A percentile compares a stretch with the other conserved stretches of the same genome.
phyloP scores from a whole-genome alignment of 108 stramenopile species.

The Skeletonema tropicum region DNA sequence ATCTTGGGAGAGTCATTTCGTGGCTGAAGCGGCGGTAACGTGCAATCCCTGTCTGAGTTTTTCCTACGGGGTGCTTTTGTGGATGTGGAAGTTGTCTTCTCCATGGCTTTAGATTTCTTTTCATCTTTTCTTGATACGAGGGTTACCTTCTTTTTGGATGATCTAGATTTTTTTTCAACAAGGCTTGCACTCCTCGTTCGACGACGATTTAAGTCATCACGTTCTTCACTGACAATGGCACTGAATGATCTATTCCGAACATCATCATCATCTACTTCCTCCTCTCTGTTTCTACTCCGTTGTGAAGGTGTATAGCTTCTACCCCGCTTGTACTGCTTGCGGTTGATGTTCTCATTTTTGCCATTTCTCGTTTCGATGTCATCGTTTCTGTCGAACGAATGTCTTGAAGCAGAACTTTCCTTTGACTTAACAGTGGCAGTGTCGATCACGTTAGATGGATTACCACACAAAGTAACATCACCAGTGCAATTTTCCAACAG shows the following conservation, averaged over 20 bases:
- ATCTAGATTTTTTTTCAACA: conserved; percentile 9
- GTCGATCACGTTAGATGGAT: conserved; percentile 15
- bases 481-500: conserved; percentile 31
- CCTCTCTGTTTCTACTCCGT: conserved; percentile 23
- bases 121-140: no score
- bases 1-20: background rate
- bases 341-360: background rate
- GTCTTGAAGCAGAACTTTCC: background rate
- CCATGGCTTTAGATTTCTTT: no score
- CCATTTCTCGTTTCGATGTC: conserved; percentile 8
- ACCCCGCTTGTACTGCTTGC: conserved; percentile 44
- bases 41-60: background rate
- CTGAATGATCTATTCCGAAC: background rate
- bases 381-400: background rate
- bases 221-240: conserved; percentile 28
- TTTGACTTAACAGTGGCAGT: background rate
- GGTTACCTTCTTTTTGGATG: background rate
- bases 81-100: no score
- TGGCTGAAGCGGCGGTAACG: background rate
- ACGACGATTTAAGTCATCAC: conserved; percentile 12
- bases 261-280: conserved; percentile 7
- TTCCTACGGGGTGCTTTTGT: background rate
- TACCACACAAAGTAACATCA: conserved; percentile 41
- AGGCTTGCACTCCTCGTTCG: conserved; percentile 43
- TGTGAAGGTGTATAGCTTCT: conserved; percentile 46